Evolutionary conservation across 2,329 filamentous ascomycete species (phyloP).

Genomic region (Fusarium humuli): DNA sequence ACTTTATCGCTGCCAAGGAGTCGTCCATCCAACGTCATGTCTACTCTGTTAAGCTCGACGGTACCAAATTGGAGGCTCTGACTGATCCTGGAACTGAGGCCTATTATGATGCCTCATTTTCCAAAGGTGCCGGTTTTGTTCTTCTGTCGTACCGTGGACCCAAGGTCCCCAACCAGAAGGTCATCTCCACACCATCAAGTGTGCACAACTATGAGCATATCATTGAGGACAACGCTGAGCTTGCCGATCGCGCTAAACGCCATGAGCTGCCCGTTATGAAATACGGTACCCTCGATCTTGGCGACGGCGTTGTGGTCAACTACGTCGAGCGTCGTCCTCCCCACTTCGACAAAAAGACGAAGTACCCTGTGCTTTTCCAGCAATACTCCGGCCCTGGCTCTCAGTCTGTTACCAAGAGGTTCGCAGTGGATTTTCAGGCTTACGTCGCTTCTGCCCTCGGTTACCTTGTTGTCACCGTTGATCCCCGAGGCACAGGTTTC

Average conservation of each 20-base stretch:
- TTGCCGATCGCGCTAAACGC: slow-evolving; percentile 76
- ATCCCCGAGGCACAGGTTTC: slow-evolving; percentile 92
- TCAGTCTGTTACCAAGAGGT: slow-evolving; percentile 84
- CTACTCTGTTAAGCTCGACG: slow-evolving; percentile 89
- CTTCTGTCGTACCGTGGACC: slow-evolving; percentile 89
- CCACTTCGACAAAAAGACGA: slow-evolving; percentile 84
- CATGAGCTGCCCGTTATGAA: slow-evolving; percentile 85
- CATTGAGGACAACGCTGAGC: slow-evolving; percentile 80
- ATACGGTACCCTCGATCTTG: slow-evolving; percentile 85
- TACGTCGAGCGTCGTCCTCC: slow-evolving; percentile 88
- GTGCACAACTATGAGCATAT: slow-evolving; percentile 71
- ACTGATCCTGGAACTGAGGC: slow-evolving; percentile 79
- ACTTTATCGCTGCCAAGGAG: slow-evolving; percentile 89
- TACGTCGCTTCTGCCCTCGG: slow-evolving; percentile 87
- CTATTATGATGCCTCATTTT: slow-evolving; percentile 88
- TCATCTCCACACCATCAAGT: slow-evolving; percentile 84
- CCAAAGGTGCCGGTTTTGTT: slow-evolving; percentile 81
- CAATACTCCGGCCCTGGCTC: slow-evolving; percentile 96
- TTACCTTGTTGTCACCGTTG: slow-evolving; percentile 94
- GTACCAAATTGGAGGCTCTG: slow-evolving; percentile 76
- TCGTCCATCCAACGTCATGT: slow-evolving; percentile 90
- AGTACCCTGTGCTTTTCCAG: slow-evolving; percentile 94
- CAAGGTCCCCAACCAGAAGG: slow-evolving; percentile 88
- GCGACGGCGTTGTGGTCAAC: slow-evolving; percentile 77
- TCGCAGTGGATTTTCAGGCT: slow-evolving; percentile 88